A percentile compares a stretch with the other conserved stretches of the same genome.
phyloP scores from a whole-genome alignment of 345 rosid genomes.

The Orychophragmus violaceus region DNA sequence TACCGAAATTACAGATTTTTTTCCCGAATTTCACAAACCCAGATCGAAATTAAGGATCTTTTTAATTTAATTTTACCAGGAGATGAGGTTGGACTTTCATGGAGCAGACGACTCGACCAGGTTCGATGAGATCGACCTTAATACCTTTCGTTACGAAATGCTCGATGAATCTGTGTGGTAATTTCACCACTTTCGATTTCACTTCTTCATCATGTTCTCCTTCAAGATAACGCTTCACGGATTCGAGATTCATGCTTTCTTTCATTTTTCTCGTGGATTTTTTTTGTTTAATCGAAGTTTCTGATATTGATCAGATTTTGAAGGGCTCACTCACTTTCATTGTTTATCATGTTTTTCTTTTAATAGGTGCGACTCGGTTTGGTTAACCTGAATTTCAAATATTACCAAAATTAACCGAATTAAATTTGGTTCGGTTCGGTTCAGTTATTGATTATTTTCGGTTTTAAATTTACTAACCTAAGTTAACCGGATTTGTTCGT shows the following conservation, averaged over 20 bases:
- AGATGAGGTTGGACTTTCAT: conserved; percentile 70
- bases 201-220: conserved; percentile 30
- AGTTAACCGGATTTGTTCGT: too few relatives aligned
- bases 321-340: too few relatives aligned
- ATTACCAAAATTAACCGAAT: too few relatives aligned
- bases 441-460: too few relatives aligned
- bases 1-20: not conserved
- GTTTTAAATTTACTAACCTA: too few relatives aligned
- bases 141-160: conserved; percentile 58
- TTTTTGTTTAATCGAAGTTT: not conserved
- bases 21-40: not conserved
- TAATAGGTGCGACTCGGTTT: too few relatives aligned
- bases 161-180: conserved; percentile 53
- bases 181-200: conserved; percentile 31
- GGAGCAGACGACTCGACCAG: conserved; percentile 77
- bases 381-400: too few relatives aligned
- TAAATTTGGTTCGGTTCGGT: too few relatives aligned
- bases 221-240: conserved; percentile 59
- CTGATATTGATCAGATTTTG: not conserved
- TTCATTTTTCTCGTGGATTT: not conserved
- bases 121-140: conserved; percentile 52
- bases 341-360: too few relatives aligned
- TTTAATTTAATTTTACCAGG: conserved; percentile 37
- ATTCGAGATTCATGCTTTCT: conserved; percentile 42
- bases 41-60: too few relatives aligned